These are phyloP conservation scores for Phytophthora agathidicida DNA, from an alignment of 352 stramenopile species.

Conservation along the genomic window DNA sequence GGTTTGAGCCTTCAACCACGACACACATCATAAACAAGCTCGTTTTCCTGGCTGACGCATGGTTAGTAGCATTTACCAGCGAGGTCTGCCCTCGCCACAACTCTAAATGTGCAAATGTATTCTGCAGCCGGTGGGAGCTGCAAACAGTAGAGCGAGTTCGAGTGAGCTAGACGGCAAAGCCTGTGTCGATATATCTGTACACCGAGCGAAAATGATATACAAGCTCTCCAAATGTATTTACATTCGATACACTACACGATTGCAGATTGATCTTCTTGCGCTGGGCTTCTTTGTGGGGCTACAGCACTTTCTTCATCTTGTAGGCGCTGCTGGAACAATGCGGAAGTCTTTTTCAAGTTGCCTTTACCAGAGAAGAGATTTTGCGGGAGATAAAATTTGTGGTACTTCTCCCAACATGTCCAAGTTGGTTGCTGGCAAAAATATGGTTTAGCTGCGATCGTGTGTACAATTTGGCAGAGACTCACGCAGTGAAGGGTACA, in stretches of 20 bases:
- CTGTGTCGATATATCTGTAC: no score
- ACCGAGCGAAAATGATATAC: no score
- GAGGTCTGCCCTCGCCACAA: not conserved
- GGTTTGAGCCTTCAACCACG: not conserved
- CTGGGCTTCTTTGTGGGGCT: no score
- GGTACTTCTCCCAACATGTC: slow-evolving; percentile 29
- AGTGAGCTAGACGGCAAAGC: no score
- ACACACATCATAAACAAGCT: not conserved
- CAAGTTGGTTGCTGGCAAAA: slow-evolving; percentile 3
- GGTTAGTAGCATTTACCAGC: not conserved
- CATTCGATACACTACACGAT: no score
- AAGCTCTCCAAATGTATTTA: no score
- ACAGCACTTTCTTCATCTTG: no score
- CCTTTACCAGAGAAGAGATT: slow-evolving; percentile 14
- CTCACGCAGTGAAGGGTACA: slow-evolving; percentile 20
- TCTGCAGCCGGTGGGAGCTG: no score
- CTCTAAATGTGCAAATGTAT: no score
- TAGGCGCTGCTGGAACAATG: no score
- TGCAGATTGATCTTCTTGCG: no score
- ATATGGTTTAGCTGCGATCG: not conserved
- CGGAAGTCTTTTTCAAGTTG: slow-evolving; percentile 3
- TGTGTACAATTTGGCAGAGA: slow-evolving; percentile 16
- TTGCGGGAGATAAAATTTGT: slow-evolving; percentile 13
- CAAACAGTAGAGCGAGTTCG: no score
- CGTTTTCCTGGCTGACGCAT: not conserved